Percentiles rank a stretch among this genome's conserved stretches.
phyloP scores from a whole-genome alignment of 495 filamentous ascomycete genomes.

The Lasiosphaeria miniovina region DNA sequence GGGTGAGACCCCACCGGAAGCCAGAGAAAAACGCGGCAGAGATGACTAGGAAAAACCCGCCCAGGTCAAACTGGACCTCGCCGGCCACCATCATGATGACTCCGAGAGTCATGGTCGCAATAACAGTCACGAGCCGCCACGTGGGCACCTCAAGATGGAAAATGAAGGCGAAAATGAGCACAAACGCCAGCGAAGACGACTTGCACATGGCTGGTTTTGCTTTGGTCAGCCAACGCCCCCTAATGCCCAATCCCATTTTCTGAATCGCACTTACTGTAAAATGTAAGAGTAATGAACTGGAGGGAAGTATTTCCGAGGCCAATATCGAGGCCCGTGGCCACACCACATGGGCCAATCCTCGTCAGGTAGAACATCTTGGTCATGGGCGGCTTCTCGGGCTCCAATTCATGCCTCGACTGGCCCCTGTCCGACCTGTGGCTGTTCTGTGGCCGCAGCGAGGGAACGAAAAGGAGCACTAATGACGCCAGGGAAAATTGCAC shows the following conservation, averaged over 20 bases:
- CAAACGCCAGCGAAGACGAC: slow-evolving; percentile 91
- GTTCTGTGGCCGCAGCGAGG: slow-evolving; percentile 72
- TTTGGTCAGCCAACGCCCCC: not conserved
- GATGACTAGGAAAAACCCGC: slow-evolving; percentile 91
- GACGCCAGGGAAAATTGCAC: slow-evolving; percentile 88
- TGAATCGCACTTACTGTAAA: slow-evolving; percentile 68
- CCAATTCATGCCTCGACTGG: slow-evolving; percentile 49
- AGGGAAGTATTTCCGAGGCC: slow-evolving; percentile 94
- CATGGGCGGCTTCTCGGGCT: slow-evolving; percentile 74
- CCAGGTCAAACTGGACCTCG: slow-evolving; percentile 83
- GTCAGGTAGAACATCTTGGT: slow-evolving; percentile 88
- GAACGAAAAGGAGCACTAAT: slow-evolving; percentile 76
- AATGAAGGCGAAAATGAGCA: slow-evolving; percentile 91
- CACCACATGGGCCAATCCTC: slow-evolving; percentile 87
- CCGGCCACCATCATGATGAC: slow-evolving; percentile 99
- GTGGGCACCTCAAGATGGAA: slow-evolving; percentile 90
- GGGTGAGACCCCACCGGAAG: slow-evolving; percentile 95
- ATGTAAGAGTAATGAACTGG: slow-evolving; percentile 93
- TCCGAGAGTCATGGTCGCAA: slow-evolving; percentile 87
- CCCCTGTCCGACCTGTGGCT: slow-evolving; percentile 44
- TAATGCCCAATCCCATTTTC: not conserved
- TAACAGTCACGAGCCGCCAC: slow-evolving; percentile 79
- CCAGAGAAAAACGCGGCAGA: slow-evolving; percentile 91
- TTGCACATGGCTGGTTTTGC: slow-evolving; percentile 83
- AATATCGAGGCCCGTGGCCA: slow-evolving; percentile 93